A percentile compares a stretch with the other conserved stretches of the same genome.
Conservation (phyloP, 2,329 filamentous ascomycete genomes). For the Alternaria brassicae region DNA sequence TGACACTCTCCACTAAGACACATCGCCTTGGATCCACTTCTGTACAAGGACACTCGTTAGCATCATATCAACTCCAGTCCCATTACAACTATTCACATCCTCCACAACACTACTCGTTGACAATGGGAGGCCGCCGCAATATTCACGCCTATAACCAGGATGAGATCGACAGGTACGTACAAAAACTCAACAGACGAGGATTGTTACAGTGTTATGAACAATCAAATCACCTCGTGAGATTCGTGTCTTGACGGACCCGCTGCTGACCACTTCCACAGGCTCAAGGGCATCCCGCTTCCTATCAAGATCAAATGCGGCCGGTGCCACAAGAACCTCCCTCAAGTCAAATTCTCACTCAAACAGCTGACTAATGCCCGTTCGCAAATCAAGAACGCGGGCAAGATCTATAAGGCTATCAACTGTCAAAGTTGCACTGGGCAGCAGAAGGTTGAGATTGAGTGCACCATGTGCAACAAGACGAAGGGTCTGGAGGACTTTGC, state of each 20-base stretch:
- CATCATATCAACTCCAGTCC: neutral
- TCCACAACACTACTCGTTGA: neutral
- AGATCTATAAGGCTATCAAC: conserved; percentile 38
- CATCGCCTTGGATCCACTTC: neutral
- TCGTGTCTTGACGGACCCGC: neutral
- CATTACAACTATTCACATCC: neutral
- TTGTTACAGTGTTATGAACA: neutral
- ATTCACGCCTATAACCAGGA: conserved; percentile 16
- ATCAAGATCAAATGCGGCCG: conserved; percentile 54
- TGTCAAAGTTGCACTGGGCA: conserved; percentile 56
- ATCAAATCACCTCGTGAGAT: neutral
- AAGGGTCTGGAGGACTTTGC: conserved; percentile 60
- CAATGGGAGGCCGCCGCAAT: conserved; percentile 8
- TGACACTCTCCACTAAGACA: neutral
- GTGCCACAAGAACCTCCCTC: conserved; percentile 53
- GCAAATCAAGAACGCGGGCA: conserved; percentile 18
- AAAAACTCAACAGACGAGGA: neutral
- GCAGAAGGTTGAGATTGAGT: conserved; percentile 57
- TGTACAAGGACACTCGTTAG: neutral
- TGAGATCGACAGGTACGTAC: conserved; percentile 21
- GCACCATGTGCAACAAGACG: conserved; percentile 55
- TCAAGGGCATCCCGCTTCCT: conserved; percentile 31
- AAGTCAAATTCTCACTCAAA: conserved; percentile 55
- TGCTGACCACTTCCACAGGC: conserved; percentile 13
- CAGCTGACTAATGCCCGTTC: conserved; percentile 51